Evolutionary conservation across 768 basidiomycete species (phyloP), one percentile per base, ranked within the genome.

Genomic region (Suillus hirtellus): DNA sequence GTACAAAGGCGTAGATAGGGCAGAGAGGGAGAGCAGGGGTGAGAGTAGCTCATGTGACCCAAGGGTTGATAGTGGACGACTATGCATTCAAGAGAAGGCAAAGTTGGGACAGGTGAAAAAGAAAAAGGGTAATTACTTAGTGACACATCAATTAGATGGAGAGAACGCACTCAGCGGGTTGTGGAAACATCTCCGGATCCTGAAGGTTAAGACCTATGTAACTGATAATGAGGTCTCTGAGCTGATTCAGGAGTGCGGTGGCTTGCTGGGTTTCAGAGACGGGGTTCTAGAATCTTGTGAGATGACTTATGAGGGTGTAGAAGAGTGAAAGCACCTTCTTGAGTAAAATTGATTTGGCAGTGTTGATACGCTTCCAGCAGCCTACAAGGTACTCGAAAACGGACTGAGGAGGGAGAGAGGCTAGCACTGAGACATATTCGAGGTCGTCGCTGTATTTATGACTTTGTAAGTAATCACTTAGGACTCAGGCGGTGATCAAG

Each of bases 151-250:
- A 53, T 15, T 21, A 47, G 3, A 47, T 40, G 14, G 14, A 15
- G 38, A 17, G 54, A 31, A 79, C 84, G 64, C 74, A 92, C 95
- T 86, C 84, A 60, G 76, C 61, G 11, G 95, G 96, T 68, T 97
- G 93, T 55, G 94, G 92, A 68, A 99, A 99, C 90, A 98, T 96
- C 44, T 88, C 88, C 1, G 96, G 92, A 64, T 96, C 95, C 76
- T 96, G 94, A 11, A 99, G 79, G 27, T 85, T 90, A 55, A 98
- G 82, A 6, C 95, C 96, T 12, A 89, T 86, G 77, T 97, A 97
- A 62, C 90, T 93, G 66, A 99, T 86, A 58, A 98, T 76, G 17
- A 97, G 81, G 62, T 90, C 84, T n/a, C 90, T 88, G 43, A 92
- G 73, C 73, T 88, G 93, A 49, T 95, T 91, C 24, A 94, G 79